Conservation (phyloP, 2,329 filamentous ascomycete genomes). For the Mycosphaerella arachidis region DNA sequence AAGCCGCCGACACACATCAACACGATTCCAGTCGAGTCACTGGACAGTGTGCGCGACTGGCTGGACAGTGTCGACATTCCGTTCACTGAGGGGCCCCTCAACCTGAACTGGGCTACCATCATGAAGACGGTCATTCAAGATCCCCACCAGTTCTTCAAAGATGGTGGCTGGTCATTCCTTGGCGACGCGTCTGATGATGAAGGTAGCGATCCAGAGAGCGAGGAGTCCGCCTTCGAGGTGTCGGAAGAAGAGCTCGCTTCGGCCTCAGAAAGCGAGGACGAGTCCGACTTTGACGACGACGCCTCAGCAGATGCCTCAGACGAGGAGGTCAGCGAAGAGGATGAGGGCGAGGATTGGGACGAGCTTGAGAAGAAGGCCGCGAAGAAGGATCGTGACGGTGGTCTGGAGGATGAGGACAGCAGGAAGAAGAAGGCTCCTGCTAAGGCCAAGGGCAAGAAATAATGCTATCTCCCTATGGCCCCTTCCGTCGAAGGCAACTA, state of each 20-base stretch:
- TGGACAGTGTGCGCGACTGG: conserved; percentile 97
- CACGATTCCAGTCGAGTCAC: conserved; percentile 90
- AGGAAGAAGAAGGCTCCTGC: conserved; percentile 48
- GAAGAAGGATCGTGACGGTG: conserved; percentile 56
- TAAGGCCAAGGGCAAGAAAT: conserved; percentile 14
- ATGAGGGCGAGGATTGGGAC: conserved; percentile 85
- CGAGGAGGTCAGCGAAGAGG: conserved; percentile 53
- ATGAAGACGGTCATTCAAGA: conserved; percentile 98
- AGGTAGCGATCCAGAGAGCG: conserved; percentile 68
- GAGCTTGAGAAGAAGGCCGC: conserved; percentile 83
- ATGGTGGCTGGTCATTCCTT: conserved; percentile 93
- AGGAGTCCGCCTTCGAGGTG: conserved; percentile 90
- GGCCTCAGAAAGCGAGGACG: conserved; percentile 80
- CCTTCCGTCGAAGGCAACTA: not conserved
- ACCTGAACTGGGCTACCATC: conserved; percentile 97
- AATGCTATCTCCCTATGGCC: not conserved
- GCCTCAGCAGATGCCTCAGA: conserved; percentile 77
- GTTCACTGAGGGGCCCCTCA: conserved; percentile 88
- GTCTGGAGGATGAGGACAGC: conserved; percentile 51
- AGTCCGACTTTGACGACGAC: conserved; percentile 90
- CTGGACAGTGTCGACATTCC: conserved; percentile 93
- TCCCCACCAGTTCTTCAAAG: conserved; percentile 88
- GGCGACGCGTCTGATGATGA: conserved; percentile 84
- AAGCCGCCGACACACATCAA: conserved; percentile 92
- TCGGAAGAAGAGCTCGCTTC: conserved; percentile 73